Percentiles rank a stretch among this genome's conserved stretches.
Conservation (phyloP, 169 alveolate genomes). For the Plasmodium falciparum region DNA sequence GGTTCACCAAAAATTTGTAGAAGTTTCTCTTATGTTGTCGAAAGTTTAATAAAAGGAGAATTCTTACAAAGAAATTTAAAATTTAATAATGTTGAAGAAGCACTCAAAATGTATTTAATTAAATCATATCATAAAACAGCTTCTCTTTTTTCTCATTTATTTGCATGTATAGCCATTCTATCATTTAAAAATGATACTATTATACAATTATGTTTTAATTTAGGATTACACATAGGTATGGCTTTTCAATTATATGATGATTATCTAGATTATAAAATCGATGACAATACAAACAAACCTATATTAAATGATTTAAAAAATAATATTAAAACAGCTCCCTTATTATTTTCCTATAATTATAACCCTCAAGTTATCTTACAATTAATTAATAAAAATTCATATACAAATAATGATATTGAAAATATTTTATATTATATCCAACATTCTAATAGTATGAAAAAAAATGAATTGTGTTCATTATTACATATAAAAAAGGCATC, state of each 20-base stretch:
- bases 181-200: slow-evolving; percentile 69
- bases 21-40: slow-evolving; percentile 81
- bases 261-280: slow-evolving; percentile 84
- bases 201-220: slow-evolving; percentile 78
- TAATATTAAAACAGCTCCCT: slow-evolving; percentile 86
- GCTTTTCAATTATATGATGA: slow-evolving; percentile 92
- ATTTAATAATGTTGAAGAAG: slow-evolving; percentile 77
- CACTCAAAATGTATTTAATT: slow-evolving; percentile 77
- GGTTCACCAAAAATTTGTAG: slow-evolving; percentile 75
- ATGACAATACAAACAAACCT: slow-evolving; percentile 87
- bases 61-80: slow-evolving; percentile 51
- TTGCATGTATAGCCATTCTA: slow-evolving; percentile 68
- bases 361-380: slow-evolving; percentile 42
- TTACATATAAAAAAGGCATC: slow-evolving; percentile 66
- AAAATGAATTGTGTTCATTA: slow-evolving; percentile 66
- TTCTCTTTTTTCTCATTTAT: slow-evolving; percentile 77
- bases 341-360: slow-evolving; percentile 70
- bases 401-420: slow-evolving; percentile 29
- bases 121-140: slow-evolving; percentile 85
- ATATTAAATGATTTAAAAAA: slow-evolving; percentile 85
- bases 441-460: slow-evolving; percentile 56
- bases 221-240: slow-evolving; percentile 92
- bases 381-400: slow-evolving; percentile 35
- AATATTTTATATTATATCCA: slow-evolving; percentile 41
- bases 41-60: slow-evolving; percentile 82